Conservation (phyloP, 805 yeast genomes). For the Candida yuanshanica region DNA sequence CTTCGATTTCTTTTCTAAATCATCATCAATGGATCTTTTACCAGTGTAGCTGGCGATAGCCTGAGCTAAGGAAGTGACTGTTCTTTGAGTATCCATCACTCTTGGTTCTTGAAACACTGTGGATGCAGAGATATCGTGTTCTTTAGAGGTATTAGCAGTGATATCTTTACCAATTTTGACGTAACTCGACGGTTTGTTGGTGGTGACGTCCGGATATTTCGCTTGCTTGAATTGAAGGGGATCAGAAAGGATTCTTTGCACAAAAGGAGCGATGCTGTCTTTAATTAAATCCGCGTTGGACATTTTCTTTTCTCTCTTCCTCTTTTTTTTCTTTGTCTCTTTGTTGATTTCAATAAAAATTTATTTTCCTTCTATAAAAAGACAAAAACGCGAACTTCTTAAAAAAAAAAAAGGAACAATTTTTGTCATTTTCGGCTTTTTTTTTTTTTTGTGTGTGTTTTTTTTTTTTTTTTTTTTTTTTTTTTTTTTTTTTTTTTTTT, state of each 20-base stretch:
- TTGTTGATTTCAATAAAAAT: no score
- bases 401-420: no score
- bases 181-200: conserved; percentile 44
- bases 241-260: conserved; percentile 54
- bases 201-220: conserved; percentile 43
- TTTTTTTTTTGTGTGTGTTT: no score
- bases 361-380: no score
- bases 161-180: conserved; percentile 23
- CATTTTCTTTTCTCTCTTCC: no score
- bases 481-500: no score
- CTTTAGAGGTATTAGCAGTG: neutral
- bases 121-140: no score
- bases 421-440: no score
- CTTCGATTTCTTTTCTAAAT: conserved; percentile 17
- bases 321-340: no score
- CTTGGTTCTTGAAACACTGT: neutral
- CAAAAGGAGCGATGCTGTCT: conserved; percentile 43
- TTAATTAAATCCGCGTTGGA: conserved; percentile 22
- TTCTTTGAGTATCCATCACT: conserved; percentile 9
- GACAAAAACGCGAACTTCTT: no score
- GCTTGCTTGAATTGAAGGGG: conserved; percentile 64
- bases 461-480: no score
- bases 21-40: conserved; percentile 17
- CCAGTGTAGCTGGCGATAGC: conserved; percentile 24
- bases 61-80: conserved; percentile 18